Conservation (phyloP, 495 filamentous ascomycete genomes). For the Apiosordaria backusii region DNA sequence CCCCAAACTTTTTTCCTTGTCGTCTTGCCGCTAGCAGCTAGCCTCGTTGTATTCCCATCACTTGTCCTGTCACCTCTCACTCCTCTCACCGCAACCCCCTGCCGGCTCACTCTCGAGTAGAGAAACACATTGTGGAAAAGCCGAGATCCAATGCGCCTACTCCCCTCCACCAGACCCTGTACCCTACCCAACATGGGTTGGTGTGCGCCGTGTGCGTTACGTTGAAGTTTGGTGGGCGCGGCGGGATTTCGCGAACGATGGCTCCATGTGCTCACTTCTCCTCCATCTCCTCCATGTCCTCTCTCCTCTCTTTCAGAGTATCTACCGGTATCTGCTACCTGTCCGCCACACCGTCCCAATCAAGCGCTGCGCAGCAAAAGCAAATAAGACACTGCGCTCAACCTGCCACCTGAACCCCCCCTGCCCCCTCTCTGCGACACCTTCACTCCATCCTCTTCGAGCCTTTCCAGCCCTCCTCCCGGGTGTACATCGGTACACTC, state of each 20-base stretch:
- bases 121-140: constrained; percentile 17
- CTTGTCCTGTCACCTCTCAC: not conserved
- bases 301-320: not conserved
- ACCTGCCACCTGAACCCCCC: not conserved
- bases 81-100: not conserved
- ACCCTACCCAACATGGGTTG: constrained; percentile 4
- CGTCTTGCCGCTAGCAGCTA: constrained; percentile 4
- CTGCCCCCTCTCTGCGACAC: not conserved
- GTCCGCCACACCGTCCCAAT: constrained; percentile 18
- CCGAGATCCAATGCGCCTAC: constrained; percentile 14
- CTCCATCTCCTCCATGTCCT: not conserved
- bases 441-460: not conserved
- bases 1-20: constrained; percentile 5
- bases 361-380: constrained; percentile 18
- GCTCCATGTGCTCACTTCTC: not conserved
- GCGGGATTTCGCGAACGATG: constrained; percentile 3
- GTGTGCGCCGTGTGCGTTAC: not conserved
- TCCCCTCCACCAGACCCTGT: constrained; percentile 3
- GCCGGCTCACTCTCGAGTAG: not conserved
- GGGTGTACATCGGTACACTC: not conserved
- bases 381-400: constrained; percentile 15
- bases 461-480: not conserved
- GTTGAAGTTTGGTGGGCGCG: not conserved
- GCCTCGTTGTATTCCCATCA: not conserved
- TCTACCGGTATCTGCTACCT: not conserved